A percentile compares a stretch with the other conserved stretches of the same genome.
These are phyloP conservation scores for Picochlorum sp. DNA, from an alignment of 139 green algal genomes.

Conservation along the genomic window DNA sequence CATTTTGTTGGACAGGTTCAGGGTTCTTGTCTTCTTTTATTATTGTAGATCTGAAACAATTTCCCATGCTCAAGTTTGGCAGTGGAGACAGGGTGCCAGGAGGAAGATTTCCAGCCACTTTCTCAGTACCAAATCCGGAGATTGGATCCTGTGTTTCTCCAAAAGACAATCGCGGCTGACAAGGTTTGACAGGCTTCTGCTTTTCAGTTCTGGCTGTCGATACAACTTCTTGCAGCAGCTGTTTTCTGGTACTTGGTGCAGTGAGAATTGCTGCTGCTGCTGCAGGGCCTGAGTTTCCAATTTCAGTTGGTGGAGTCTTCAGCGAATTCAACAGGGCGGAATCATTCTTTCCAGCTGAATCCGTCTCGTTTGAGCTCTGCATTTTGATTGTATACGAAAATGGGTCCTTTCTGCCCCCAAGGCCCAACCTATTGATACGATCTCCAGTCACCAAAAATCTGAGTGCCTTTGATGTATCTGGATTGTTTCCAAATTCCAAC, in stretches of 20 bases:
- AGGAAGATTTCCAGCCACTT: not conserved
- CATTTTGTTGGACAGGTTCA: not conserved
- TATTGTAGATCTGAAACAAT: too few species aligned
- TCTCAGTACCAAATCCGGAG: not conserved
- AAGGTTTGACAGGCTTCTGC: not conserved
- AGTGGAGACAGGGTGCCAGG: too few species aligned
- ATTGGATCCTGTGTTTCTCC: not conserved
- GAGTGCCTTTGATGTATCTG: conserved; percentile 46
- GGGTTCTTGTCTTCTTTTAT: too few species aligned
- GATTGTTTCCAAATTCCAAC: conserved; percentile 42
- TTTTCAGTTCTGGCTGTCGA: not conserved
- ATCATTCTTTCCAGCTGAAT: not conserved
- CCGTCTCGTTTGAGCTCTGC: not conserved
- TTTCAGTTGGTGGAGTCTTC: conserved; percentile 6
- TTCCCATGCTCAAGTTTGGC: too few species aligned
- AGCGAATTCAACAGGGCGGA: not conserved
- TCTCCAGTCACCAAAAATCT: conserved; percentile 29
- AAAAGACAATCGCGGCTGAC: conserved; percentile 8
- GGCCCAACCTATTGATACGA: conserved; percentile 24
- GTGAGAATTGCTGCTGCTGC: conserved; percentile 3
- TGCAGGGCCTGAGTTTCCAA: not conserved
- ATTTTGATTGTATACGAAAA: conserved; percentile 25
- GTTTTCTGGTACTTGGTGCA: conserved; percentile 5
- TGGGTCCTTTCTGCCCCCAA: conserved; percentile 34
- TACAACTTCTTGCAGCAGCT: not conserved